Conservation (phyloP, 2,329 filamentous ascomycete genomes). For the Rhinocladiella similis region DNA sequence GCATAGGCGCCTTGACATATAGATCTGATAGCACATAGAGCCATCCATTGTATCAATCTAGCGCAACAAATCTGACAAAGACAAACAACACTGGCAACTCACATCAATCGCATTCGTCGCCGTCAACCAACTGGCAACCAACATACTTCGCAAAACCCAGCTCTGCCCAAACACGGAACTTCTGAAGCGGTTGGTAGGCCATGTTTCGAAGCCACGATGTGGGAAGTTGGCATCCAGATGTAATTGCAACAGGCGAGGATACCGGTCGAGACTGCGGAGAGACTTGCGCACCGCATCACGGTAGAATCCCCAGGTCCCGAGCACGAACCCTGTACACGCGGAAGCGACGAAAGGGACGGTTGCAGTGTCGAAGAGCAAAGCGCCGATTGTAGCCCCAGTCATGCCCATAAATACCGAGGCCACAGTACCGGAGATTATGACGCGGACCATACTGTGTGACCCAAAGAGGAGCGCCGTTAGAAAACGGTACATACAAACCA, state of each 20-base stretch:
- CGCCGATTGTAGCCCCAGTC: constrained; percentile 21
- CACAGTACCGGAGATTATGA: constrained; percentile 21
- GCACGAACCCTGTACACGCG: constrained; percentile 22
- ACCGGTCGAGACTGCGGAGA: constrained; percentile 20
- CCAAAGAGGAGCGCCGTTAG: too few relatives aligned
- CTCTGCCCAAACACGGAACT: constrained; percentile 14
- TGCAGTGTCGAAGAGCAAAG: constrained; percentile 22
- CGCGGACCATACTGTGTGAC: constrained; percentile 22
- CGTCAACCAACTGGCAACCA: constrained; percentile 28
- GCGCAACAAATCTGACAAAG: background rate
- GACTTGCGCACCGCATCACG: constrained; percentile 25
- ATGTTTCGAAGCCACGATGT: constrained; percentile 23
- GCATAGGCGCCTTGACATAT: background rate
- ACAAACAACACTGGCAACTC: background rate
- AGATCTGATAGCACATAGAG: background rate
- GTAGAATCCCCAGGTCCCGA: constrained; percentile 26
- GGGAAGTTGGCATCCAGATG: constrained; percentile 28
- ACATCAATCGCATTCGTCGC: constrained; percentile 24
- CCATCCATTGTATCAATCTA: background rate
- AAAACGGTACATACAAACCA: too few relatives aligned
- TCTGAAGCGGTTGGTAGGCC: constrained; percentile 11
- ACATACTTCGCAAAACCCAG: constrained; percentile 27
- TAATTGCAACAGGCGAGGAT: constrained; percentile 23
- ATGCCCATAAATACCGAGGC: constrained; percentile 21
- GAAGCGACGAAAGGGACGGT: constrained; percentile 24